Evolutionary conservation across 805 yeast genomes (phyloP).

Genomic region (Grigorovia humatica): DNA sequence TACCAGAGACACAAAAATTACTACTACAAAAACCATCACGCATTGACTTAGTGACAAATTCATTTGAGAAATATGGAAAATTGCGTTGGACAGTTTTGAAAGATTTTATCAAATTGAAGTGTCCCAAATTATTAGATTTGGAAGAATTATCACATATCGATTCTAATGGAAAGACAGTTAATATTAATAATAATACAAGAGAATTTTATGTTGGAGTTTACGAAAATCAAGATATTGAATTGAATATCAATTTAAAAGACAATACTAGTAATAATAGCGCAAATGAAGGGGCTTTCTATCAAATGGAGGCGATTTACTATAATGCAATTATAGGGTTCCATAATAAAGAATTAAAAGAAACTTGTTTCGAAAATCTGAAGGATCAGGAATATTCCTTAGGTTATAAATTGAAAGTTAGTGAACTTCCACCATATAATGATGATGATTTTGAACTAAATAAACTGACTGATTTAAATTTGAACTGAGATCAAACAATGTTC

Average conservation of each 20-base stretch:
- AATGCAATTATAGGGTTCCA: slow-evolving; percentile 29
- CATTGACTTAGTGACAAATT: slow-evolving; percentile 11
- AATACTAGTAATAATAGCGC: slow-evolving; percentile 7
- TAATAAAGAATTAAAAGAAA: slow-evolving; percentile 20
- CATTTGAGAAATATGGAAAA: slow-evolving; percentile 21
- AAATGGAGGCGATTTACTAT: slow-evolving; percentile 19
- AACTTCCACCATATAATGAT: slow-evolving; percentile 19
- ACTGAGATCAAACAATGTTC: neutral
- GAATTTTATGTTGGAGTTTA: slow-evolving; percentile 30
- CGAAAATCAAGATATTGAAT: slow-evolving; percentile 19
- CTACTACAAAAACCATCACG: neutral
- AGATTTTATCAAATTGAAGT: slow-evolving; percentile 29
- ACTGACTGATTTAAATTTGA: neutral
- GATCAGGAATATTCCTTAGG: slow-evolving; percentile 25
- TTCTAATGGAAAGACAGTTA: slow-evolving; percentile 1
- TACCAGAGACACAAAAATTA: slow-evolving; percentile 13
- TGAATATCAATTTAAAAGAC: slow-evolving; percentile 8
- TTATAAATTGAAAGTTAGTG: slow-evolving; percentile 17
- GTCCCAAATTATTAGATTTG: slow-evolving; percentile 19
- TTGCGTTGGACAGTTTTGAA: slow-evolving; percentile 31
- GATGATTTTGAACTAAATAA: slow-evolving; percentile 1
- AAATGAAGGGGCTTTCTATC: slow-evolving; percentile 2
- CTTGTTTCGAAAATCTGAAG: slow-evolving; percentile 17
- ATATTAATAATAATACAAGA: slow-evolving; percentile 17
- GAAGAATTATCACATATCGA: neutral